These are phyloP conservation scores for Posidonia australis DNA, from an alignment of 106 monocot genomes.

Conservation along the genomic window DNA sequence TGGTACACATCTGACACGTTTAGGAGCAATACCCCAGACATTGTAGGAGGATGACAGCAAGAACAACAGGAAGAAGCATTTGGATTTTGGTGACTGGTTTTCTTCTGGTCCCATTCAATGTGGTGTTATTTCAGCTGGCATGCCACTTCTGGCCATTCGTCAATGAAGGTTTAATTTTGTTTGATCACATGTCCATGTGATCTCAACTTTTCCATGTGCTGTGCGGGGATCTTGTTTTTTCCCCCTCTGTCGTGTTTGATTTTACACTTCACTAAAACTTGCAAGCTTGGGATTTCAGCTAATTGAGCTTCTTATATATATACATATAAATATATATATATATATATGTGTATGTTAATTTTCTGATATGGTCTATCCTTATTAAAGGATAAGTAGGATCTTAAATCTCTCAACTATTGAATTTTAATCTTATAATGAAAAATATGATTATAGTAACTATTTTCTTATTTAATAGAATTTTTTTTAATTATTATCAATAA, in stretches of 20 bases:
- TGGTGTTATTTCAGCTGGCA: not conserved
- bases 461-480: too few relatives aligned
- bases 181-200: conserved; percentile 1
- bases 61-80: not conserved
- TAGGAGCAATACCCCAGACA: not conserved
- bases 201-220: not conserved
- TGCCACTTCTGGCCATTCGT: not conserved
- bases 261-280: too few relatives aligned
- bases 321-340: too few relatives aligned
- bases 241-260: not conserved
- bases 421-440: too few relatives aligned
- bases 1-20: not conserved
- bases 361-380: too few relatives aligned
- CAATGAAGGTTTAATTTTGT: not conserved
- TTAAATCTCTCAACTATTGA: too few relatives aligned
- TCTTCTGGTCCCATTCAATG: not conserved
- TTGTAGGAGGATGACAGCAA: conserved; percentile 2
- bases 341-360: too few relatives aligned
- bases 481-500: too few relatives aligned
- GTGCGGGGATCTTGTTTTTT: not conserved
- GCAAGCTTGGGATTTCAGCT: too few relatives aligned
- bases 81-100: not conserved
- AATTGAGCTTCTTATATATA: too few relatives aligned
- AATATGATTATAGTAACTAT: too few relatives aligned
- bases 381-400: too few relatives aligned